Percentiles rank a stretch among this genome's conserved stretches.
Evolutionary conservation across 1,284 basidiomycete species (phyloP).

Genomic region (Pisolithus thermaeus): DNA sequence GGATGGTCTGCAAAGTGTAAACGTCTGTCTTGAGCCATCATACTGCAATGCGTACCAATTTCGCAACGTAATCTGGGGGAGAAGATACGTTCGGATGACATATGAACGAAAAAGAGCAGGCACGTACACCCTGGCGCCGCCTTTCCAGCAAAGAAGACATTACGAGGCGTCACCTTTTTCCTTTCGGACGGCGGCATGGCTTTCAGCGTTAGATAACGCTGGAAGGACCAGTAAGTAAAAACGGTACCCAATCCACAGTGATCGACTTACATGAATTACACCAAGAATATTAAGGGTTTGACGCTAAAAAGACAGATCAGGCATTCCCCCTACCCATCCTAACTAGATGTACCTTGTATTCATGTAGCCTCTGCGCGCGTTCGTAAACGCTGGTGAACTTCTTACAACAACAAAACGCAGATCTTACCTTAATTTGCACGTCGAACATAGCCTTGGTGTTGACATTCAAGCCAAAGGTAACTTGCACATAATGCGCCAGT

Average conservation of each 20-base stretch:
- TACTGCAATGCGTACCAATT: conserved; percentile 44
- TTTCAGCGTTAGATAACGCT: conserved; percentile 83
- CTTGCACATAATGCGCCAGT: conserved; percentile 72
- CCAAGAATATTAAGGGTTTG: conserved; percentile 84
- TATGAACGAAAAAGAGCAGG: neutral
- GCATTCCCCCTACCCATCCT: neutral
- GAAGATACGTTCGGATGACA: conserved; percentile 4
- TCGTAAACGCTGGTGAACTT: neutral
- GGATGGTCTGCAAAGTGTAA: conserved; percentile 59
- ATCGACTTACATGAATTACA: conserved; percentile 66
- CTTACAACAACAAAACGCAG: neutral
- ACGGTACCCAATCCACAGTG: neutral
- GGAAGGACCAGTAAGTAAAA: conserved; percentile 10
- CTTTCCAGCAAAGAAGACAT: conserved; percentile 89
- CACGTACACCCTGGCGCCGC: conserved; percentile 76
- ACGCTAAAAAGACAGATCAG: conserved; percentile 38
- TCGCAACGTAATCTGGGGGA: conserved; percentile 66
- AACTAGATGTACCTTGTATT: conserved; percentile 66
- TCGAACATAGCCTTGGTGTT: conserved; percentile 85
- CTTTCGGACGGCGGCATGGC: conserved; percentile 69
- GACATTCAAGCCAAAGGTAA: conserved; percentile 67
- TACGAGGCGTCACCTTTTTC: conserved; percentile 74
- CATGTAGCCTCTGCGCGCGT: conserved; percentile 58
- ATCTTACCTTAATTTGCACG: conserved; percentile 79
- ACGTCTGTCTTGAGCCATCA: neutral